Base-by-base conservation (phyloP, 2,329 filamentous ascomycete species). In the Epichloe festucae region DNA sequence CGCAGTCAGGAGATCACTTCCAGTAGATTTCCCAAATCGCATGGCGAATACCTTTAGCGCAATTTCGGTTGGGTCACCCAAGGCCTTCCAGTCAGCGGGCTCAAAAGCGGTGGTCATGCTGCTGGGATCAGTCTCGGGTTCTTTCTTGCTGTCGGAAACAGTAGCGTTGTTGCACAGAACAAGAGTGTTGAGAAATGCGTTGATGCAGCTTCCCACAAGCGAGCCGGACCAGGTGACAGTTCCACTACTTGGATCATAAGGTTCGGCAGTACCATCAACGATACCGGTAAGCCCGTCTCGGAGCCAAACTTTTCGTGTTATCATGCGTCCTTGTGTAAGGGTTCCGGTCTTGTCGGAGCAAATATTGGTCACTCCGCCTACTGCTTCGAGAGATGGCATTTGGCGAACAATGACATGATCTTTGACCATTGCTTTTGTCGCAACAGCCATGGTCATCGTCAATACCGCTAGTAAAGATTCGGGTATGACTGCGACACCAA, bases 331-430 rank as follows among this genome's bases (percentile, higher is more conserved):
- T 58, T 81, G 78, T 7, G 79, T 82, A 47, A 83, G 68, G 1
- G 82, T 85, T 43, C 83, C 82, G 4, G 82, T 85, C 68, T 85
- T 85, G 71, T 85, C 82, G 40, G 80, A 84, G 65, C 81, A 85
- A 55, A 85, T 82, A 57, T 82, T 79, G 55, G 80, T 85, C n/a
- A 85, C 81, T 51, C 79, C 81, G 46, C 82, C 82, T 41, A 85
- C 75, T 15, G 82, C 81, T 59, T 85, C 82, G 6, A 85, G 73
- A 2, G 79, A 79, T 4, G 78, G 74, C 60, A 85, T 74, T 58
- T 82, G 81, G 53, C 81, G 76, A 39, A 85, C 78, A 57, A 85
- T 80, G 44, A 85, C 81, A 56, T 85, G 74, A 7, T 78, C 73
- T 59, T 76, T 75, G 45, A 78, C 76, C 81, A 84, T 84, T 17